Base-by-base conservation (phyloP, 768 basidiomycete genomes). In the Suillus sp. region DNA sequence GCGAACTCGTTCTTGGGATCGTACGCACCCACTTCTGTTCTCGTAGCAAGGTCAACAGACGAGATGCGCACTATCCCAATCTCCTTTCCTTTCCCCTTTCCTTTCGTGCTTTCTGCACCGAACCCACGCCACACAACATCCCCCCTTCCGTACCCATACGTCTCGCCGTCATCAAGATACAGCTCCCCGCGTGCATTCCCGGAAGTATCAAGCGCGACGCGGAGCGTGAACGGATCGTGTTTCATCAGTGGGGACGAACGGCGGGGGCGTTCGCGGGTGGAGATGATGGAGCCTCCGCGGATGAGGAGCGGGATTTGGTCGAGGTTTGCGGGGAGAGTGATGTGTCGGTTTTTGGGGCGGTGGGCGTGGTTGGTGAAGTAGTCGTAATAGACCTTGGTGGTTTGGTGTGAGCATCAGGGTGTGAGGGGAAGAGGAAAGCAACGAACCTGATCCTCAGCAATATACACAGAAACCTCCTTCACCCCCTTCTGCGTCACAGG, bases 161-260 rank as follows among this genome's bases (percentile, higher is more conserved):
- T 85, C 59, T 90, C 90, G 16, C 97, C 97, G 68, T 99, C 97
- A 73, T 99, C 97, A 62, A 96, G 84, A 77, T 99, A 99, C 42
- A 99, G 81, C 70, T 96, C 92, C 42, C 97, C 97, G 2, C 71
- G 73, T 0, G 96, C 96, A 35, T 66, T 70, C 32, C 78, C 75
- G 1, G 78, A 70, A 54, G 86, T 84, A 76, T 84, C 84, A 22
- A 96, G 80, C 0, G 95, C 93, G 27, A 96, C 5, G 5, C 13
- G 22, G 45, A 47, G 45, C 0, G 45, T 22, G 45, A 47, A 47
- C 1, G 22, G 45, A 5, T 47, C 22, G n/a, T 47, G 13, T 22
- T 47, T 22, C 45, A 47, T 47, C 22, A 47, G 45, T 22, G 87
- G 81, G 0, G 96, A 93, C 1, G 96, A 83, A 2, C 95, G 85